These are phyloP conservation scores for Butyriboletus loyo DNA, from an alignment of 768 basidiomycete genomes.

Conservation along the genomic window DNA sequence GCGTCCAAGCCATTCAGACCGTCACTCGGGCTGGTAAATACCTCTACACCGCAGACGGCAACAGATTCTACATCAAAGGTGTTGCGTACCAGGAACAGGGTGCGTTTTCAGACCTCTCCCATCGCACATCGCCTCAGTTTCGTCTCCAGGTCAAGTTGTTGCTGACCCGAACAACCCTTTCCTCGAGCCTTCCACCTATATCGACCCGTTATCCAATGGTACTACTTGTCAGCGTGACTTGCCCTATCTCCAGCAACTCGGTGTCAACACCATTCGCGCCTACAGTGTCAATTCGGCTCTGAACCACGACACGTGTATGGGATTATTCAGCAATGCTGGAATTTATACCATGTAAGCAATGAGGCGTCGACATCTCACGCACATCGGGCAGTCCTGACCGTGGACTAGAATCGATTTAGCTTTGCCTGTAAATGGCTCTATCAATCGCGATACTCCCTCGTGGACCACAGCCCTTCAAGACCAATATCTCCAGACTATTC, in stretches of 20 bases:
- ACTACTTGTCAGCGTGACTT: slow-evolving; percentile 75
- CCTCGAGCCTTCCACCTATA: slow-evolving; percentile 68
- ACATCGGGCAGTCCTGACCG: slow-evolving; percentile 6
- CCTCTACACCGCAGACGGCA: slow-evolving; percentile 73
- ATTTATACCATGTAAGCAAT: slow-evolving; percentile 83
- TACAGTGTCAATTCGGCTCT: slow-evolving; percentile 82
- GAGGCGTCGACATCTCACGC: not conserved
- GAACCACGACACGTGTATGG: slow-evolving; percentile 90
- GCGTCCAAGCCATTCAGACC: slow-evolving; percentile 62
- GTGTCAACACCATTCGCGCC: slow-evolving; percentile 78
- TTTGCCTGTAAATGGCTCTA: slow-evolving; percentile 82
- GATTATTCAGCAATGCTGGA: slow-evolving; percentile 64
- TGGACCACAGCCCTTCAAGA: slow-evolving; percentile 84
- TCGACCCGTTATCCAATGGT: slow-evolving; percentile 72
- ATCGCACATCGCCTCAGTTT: not conserved
- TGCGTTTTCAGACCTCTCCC: slow-evolving; percentile 17
- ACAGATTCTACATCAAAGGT: slow-evolving; percentile 85
- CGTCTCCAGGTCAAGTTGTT: slow-evolving; percentile 35
- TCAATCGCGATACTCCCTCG: slow-evolving; percentile 64
- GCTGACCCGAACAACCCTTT: slow-evolving; percentile 56
- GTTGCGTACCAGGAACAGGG: slow-evolving; percentile 85
- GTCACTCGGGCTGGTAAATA: slow-evolving; percentile 75
- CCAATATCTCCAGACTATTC: slow-evolving; percentile 74
- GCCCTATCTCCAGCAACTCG: slow-evolving; percentile 69
- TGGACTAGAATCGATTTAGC: slow-evolving; percentile 74